Conservation (phyloP, 2,329 filamentous ascomycete species). For the Fusarium incarnatum region DNA sequence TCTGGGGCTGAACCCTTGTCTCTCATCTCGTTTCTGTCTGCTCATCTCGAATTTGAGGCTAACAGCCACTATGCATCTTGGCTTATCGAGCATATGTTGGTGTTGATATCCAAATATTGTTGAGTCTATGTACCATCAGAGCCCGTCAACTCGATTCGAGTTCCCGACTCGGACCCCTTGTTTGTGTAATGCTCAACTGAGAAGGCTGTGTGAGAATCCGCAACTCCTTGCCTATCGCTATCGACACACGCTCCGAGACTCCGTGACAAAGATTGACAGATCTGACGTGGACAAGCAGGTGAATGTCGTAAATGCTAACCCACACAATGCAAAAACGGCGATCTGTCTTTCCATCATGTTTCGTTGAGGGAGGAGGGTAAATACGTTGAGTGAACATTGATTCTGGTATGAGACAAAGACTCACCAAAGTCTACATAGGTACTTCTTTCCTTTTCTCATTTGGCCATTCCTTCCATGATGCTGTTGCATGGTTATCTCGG, state of each 20-base stretch:
- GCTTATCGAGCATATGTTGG: slow-evolving; percentile 13
- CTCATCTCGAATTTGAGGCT: slow-evolving; percentile 2
- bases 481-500: neutral
- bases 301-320: neutral
- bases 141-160: slow-evolving; percentile 15
- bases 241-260: neutral
- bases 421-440: neutral
- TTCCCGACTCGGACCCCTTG: slow-evolving; percentile 9
- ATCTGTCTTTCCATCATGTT: slow-evolving; percentile 1
- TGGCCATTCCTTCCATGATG: neutral
- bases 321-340: slow-evolving; percentile 1
- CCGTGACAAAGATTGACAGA: slow-evolving; percentile 6
- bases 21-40: slow-evolving; percentile 4
- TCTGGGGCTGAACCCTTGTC: slow-evolving; percentile 27
- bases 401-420: slow-evolving; percentile 7
- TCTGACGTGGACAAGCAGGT: slow-evolving; percentile 22
- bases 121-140: neutral
- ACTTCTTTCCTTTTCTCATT: neutral
- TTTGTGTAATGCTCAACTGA: neutral
- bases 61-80: slow-evolving; percentile 14
- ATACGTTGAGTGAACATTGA: slow-evolving; percentile 23
- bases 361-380: slow-evolving; percentile 29
- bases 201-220: neutral
- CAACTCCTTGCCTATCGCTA: neutral
- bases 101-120: slow-evolving; percentile 15